phyloP scores from a whole-genome alignment of 75 land plant species.

The Picea sitchensis region DNA sequence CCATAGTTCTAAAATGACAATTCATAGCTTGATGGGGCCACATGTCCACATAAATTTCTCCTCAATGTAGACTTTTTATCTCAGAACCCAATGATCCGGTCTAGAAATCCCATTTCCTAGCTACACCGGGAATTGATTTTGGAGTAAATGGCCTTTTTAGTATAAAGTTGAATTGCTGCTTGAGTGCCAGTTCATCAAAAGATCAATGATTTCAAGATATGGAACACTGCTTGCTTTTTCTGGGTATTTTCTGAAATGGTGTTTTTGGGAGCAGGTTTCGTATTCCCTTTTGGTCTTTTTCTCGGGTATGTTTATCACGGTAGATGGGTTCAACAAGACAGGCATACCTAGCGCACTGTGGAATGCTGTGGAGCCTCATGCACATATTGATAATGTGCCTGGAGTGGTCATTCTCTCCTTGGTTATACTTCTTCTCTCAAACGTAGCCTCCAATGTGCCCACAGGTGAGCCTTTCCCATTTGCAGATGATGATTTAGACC shows the following conservation, averaged over 20 bases:
- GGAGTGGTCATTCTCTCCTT: constrained; percentile 50
- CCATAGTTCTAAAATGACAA: background rate
- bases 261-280: constrained; percentile 49
- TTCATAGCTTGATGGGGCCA: background rate
- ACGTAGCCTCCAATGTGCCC: constrained; percentile 84
- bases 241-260: background rate
- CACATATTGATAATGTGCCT: constrained; percentile 38
- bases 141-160: background rate
- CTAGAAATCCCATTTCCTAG: background rate
- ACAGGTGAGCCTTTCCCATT: constrained; percentile 43
- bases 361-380: constrained; percentile 70
- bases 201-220: background rate
- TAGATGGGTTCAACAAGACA: constrained; percentile 74
- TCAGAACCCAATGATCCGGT: background rate
- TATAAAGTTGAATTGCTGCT: background rate
- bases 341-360: constrained; percentile 68
- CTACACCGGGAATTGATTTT: background rate
- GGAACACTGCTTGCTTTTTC: background rate
- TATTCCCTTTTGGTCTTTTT: constrained; percentile 76
- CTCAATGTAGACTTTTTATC: background rate
- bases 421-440: constrained; percentile 70
- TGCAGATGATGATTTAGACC: background rate
- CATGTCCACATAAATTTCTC: no score
- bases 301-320: constrained; percentile 81
- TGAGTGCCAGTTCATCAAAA: background rate